Base-by-base conservation (phyloP, 1,284 basidiomycete species). In the Afroboletus lepidellus region DNA sequence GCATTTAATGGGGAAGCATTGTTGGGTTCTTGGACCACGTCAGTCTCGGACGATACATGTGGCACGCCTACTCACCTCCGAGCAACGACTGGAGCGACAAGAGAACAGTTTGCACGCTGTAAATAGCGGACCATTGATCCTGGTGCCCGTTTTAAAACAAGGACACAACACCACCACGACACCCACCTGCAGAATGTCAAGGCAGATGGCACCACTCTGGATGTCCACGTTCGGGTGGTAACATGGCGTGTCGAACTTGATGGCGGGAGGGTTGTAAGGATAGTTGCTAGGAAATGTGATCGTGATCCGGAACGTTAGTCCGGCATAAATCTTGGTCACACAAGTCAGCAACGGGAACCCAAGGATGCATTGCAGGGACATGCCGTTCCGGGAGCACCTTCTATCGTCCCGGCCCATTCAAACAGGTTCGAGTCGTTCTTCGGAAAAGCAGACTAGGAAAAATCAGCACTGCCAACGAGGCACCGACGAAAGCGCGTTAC, bases 41-140 rank as follows among this genome's bases (percentile, higher is more conserved):
- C 3, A 57, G 16, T 49, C 41, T 39, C 12, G 12, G 39, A 21
- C 12, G 7, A 15, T 8, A 24, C 16, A 1, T 27, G n/a, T 37
- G 24, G 15, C 11, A 41, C 15, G 8, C 21, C 0, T 7, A 71
- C 80, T 39, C 62, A 90, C 90, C 90, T 60, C 91, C 91, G 42
- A 94, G 77, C 25, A 94, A 73, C 9, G 88, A 91, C 62, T 94
- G 91, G 51, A 94, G 69, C 8, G 91, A 93, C n/a, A 94, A 73
- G 13, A 94, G 77, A 41, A 94, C 89, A 0, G 90, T 92, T 58
- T 92, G 89, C 27, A 93, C 92, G 52, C 88, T 91, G 67, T 94
- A 92, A 3, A 93, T 86, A 9, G 92, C 91, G 12, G 89, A 91
- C 91, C 91, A 94, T 66, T 93, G 90, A 69, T 93, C 90, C 87